phyloP scores from a whole-genome alignment of 805 yeast genomes.

The Monosporozyma servazzii region DNA sequence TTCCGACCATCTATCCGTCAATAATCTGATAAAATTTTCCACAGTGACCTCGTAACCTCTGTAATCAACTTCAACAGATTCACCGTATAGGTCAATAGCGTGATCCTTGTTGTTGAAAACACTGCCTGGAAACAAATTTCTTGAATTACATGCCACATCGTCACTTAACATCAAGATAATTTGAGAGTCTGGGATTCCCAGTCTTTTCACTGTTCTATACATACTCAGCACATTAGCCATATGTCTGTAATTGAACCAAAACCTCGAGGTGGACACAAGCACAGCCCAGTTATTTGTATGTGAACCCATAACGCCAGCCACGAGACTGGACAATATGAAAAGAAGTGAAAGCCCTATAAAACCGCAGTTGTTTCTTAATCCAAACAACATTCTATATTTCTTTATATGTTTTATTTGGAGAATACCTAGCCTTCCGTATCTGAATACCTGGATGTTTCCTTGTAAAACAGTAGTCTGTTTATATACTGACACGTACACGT shows the following conservation, averaged over 20 bases:
- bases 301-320: slow-evolving; percentile 4
- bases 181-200: slow-evolving; percentile 97
- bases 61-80: slow-evolving; percentile 89
- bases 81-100: slow-evolving; percentile 88
- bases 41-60: slow-evolving; percentile 98
- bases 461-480: background rate
- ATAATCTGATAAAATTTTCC: slow-evolving; percentile 82
- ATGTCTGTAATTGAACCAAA: slow-evolving; percentile 98
- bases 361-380: background rate
- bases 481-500: too few relatives aligned
- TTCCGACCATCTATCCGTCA: slow-evolving; percentile 93
- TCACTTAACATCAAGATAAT: slow-evolving; percentile 93
- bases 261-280: slow-evolving; percentile 86
- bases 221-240: slow-evolving; percentile 93
- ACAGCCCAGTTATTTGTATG: slow-evolving; percentile 77
- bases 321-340: background rate
- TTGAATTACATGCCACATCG: slow-evolving; percentile 93
- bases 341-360: background rate
- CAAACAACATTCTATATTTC: background rate
- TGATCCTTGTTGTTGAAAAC: slow-evolving; percentile 91
- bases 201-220: slow-evolving; percentile 89
- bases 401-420: background rate
- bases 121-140: slow-evolving; percentile 93
- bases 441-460: too few relatives aligned
- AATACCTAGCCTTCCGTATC: too few relatives aligned